Evolutionary conservation across 139 green algal genomes (phyloP), one percentile per base, ranked within the genome.

Genomic region (Desmodesmus armatus): DNA sequence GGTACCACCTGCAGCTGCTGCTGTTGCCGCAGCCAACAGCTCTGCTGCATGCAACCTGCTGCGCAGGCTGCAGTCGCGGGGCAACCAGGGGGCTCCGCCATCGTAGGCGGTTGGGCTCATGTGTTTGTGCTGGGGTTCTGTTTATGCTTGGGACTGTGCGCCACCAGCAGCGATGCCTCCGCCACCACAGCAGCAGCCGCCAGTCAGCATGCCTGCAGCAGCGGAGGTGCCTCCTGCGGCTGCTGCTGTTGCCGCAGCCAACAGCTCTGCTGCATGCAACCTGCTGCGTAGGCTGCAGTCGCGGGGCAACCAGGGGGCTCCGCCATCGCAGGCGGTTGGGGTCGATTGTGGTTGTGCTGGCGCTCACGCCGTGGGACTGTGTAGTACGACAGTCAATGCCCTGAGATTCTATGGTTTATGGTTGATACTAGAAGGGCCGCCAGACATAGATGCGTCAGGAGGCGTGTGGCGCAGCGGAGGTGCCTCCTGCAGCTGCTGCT

Each of bases 261-360:
- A 82, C 76, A 82, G 23, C 17, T 47, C 15, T 31, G 76, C 76
- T 15, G 76, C 76, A 15, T 71, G 33, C 35, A 82, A 71, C 37
- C 37, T 82, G 76, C 55, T 82, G 53, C 37, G 76, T 23, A 43
- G 76, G 55, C 76, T 82, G 9, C 76, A 82, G 76, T 33, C 25
- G 62, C 23, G 62, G 25, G 62, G 13, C 23, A 70, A 33, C 19
- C 7, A 31, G 62, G 62, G 62, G 13, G 62, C 19, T 35, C 19
- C 62, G 23, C 27, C 62, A 33, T 17, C 62, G 62, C 2, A 2
- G 27, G n/a, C 11, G 66, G 33, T 27, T 43, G n/a, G n/a, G n/a
- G n/a, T n/a, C n/a, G n/a, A n/a, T n/a, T n/a, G n/a, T n/a, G n/a
- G n/a, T n/a, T n/a, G n/a, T n/a, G n/a, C n/a, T n/a, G n/a, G n/a